Evolutionary conservation across 129 eudicot genomes (phyloP), one percentile per base, ranked within the genome.

Genomic region (Escallonia herrerae): DNA sequence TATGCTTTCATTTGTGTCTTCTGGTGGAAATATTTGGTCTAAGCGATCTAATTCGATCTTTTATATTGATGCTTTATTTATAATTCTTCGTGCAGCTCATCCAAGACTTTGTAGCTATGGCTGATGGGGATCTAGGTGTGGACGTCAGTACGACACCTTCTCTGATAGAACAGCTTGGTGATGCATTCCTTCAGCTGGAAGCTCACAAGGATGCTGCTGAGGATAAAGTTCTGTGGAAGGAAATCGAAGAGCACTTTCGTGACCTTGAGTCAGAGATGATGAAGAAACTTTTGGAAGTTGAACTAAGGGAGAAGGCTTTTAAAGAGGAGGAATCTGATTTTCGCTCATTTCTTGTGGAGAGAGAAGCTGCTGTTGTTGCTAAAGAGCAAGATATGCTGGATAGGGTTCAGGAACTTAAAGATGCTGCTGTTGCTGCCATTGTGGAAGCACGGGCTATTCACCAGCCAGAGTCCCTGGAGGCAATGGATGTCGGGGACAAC

Each of bases 371-470:
- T 47, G 77, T 84, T 60, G 71, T 72, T 62, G 76, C 81, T 43
- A 81, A 72, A 72, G 90, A 84, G 62, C 90, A 84, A 63, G 84
- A 74, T 40, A 67, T 84, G 81, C 62, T 77, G 72, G 90, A 81
- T 61, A 80, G 70, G 9, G 58, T 84, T 53, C 90, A 84, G 65
- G 76, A 71, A 43, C 72, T 84, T 40, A 84, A 84, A 78, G 83
- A 84, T 72, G 75, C 76, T 52, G 86, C 90, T n/a, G 83, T 81
- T 45, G 73, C 84, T 50, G 72, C 79, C 63, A 84, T 84, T 69
- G 44, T 62, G 1, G 81, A 74, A 52, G 65, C 81, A 38, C 68
- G 77, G 56, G 73, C 72, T 60, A 68, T 5, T 44, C 69, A 74
- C 54, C 76, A 39, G 7, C 65, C 79, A 12, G 83, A 66, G 38